Percentiles rank a stretch among this genome's conserved stretches.
Evolutionary conservation across 2,329 filamentous ascomycete species (phyloP).

Genomic region (Cercospora citrullina): DNA sequence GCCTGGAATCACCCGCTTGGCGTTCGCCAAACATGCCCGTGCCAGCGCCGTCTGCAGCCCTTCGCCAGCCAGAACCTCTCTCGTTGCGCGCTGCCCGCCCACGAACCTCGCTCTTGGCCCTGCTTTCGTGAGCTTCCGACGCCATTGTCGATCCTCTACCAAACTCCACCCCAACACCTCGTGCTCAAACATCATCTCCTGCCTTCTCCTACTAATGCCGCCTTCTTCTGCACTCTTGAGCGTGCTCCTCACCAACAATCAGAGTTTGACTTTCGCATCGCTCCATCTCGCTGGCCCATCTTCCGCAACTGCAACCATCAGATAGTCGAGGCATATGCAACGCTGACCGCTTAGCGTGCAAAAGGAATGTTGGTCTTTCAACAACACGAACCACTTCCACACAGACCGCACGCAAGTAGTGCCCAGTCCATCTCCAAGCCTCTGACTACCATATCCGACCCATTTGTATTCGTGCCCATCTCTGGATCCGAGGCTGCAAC

Average conservation of each 20-base stretch:
- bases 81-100: background rate
- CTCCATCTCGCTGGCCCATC: background rate
- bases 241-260: background rate
- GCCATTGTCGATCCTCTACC: conserved; percentile 11
- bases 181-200: background rate
- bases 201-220: background rate
- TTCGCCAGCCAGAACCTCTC: background rate
- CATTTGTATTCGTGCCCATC: conserved; percentile 5
- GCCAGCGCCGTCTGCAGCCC: background rate
- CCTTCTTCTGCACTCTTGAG: background rate
- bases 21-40: background rate
- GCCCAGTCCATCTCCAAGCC: background rate
- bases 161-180: conserved; percentile 1
- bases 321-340: background rate
- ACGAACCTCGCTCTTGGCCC: background rate
- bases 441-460: conserved; percentile 1
- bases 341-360: background rate
- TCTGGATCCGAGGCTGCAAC: background rate
- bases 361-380: conserved; percentile 2
- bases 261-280: background rate
- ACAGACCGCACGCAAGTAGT: background rate
- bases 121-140: background rate
- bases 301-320: background rate
- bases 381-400: background rate
- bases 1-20: background rate